Base-by-base conservation (phyloP, 2,329 filamentous ascomycete species). In the Fusarium poae region DNA sequence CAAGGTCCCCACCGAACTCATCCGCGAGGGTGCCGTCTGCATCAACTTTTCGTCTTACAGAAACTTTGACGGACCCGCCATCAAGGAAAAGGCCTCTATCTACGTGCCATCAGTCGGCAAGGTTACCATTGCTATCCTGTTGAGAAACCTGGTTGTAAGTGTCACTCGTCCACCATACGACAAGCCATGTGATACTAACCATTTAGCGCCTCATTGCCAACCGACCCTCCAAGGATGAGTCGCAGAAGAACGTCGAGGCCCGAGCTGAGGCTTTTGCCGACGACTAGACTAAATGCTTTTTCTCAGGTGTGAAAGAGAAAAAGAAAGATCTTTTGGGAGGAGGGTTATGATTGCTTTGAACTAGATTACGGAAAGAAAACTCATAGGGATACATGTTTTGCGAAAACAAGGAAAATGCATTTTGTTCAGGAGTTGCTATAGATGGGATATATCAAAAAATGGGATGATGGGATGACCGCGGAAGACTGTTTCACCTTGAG, bases 91-190 rank as follows among this genome's bases (percentile, higher is more conserved):
- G 83, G 96, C 96, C 3, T 94, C 93, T 7, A 97, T 99, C 75
- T 99, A 97, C 75, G 94, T 98, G 20, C 96, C 96, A 2, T 96
- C 95, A 0, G 97, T 97, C 71, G 96, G 96, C 73, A 99, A 98
- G 83, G 95, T 98, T 48, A 99, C 96, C 0, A 98, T 98, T 77
- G 92, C 95, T 18, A 90, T 97, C 34, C 82, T 99, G 61, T 83
- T 98, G 75, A 86, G 96, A 58, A 99, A 99, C 77, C 82, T 98
- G 35, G 85, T 98, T 76, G 92, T 96, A 82, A 82, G 91, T 86
- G 4, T 20, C 56, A 34, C 51, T 16, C 20, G 10, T 25, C 48
- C 23, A 37, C 20, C 23, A 57, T 46, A 9, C 29, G 37, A 20
- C 20, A 56, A 15, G 43, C 46, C 23, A 20, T 34, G 52, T 42